Base-by-base conservation (phyloP, 176 grass and related monocot species). In the Triticum turgidum region DNA sequence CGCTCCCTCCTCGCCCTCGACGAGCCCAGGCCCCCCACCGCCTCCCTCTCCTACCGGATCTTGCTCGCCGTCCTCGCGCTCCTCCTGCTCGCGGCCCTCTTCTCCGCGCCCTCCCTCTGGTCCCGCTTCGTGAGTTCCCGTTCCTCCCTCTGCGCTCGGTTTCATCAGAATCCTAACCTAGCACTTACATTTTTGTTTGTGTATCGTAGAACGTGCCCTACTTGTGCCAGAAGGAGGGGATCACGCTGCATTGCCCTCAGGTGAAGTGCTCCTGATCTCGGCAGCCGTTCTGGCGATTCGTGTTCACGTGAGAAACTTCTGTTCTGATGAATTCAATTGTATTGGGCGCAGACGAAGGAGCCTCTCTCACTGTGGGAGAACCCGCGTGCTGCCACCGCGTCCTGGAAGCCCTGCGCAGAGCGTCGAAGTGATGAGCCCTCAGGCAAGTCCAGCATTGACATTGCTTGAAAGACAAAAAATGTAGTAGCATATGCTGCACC, bases 391-490 rank as follows among this genome's bases (percentile, higher is more conserved):
- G 76, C 91, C 8, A 93, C 94, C 66, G 83, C 87, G 5, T 91
- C 94, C 27, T 95, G 94, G 94, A 95, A 93, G 69, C 89, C 94
- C 66, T 95, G 94, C 14, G 94, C 94, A 29, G 91, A 95, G 79
- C 80, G 81, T 21, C 80, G 73, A 24, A 81, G 80, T 9, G 22
- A 86, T 86, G 87, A 91, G 27, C 85, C 92, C 37, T 91, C 94
- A 87, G 94, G 94, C 77, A 89, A 87, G 88, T 83, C 4, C 69
- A 64, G 21, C 34, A 37, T 85, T 45, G 41, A 42, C 11, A 6
- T 24, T 34, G 3, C 66, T 34, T 25, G 0, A 45, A 69, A 90
- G 24, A 21, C 9, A 32, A 32, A 20, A 11, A 69, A 34, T 72
- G 21, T 42, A 41, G 39, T 63, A 72, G 30, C 54, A 25, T 54